These are phyloP conservation scores for Neurospora tetraspora DNA, from an alignment of 495 filamentous ascomycete genomes.

Conservation along the genomic window DNA sequence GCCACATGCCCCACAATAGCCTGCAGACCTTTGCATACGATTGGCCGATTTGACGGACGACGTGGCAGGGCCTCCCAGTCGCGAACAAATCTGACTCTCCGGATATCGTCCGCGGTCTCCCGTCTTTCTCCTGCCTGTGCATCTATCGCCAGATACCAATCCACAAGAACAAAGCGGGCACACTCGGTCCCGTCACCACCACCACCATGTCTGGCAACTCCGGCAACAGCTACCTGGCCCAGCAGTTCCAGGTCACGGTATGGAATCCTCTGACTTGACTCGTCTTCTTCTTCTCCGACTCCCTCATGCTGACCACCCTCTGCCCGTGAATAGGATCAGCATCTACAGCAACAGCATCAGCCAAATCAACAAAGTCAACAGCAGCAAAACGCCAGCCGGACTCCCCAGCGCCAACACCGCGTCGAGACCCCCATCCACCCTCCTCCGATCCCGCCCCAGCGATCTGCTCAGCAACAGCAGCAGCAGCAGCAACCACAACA, in stretches of 20 bases:
- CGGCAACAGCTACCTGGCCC: neutral
- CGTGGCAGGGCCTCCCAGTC: neutral
- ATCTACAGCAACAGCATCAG: neutral
- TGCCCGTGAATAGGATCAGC: neutral
- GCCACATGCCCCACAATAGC: neutral
- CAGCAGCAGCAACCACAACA: neutral
- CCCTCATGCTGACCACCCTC: neutral
- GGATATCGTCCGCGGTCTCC: conserved; percentile 1
- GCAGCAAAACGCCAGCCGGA: neutral
- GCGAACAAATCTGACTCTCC: neutral
- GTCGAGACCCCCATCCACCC: conserved; percentile 14
- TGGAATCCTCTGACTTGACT: neutral
- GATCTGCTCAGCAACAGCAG: conserved; percentile 6
- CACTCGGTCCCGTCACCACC: neutral
- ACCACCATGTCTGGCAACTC: neutral
- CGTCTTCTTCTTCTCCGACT: neutral
- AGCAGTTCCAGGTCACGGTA: conserved; percentile 5
- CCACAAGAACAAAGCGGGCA: neutral
- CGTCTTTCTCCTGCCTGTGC: neutral
- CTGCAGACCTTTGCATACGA: neutral
- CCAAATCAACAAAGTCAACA: neutral
- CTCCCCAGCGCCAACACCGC: neutral
- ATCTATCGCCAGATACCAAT: neutral
- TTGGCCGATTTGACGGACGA: neutral
- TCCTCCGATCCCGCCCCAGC: conserved; percentile 7